Evolutionary conservation across 495 filamentous ascomycete genomes (phyloP).

Genomic region (Penicillium paradoxum): DNA sequence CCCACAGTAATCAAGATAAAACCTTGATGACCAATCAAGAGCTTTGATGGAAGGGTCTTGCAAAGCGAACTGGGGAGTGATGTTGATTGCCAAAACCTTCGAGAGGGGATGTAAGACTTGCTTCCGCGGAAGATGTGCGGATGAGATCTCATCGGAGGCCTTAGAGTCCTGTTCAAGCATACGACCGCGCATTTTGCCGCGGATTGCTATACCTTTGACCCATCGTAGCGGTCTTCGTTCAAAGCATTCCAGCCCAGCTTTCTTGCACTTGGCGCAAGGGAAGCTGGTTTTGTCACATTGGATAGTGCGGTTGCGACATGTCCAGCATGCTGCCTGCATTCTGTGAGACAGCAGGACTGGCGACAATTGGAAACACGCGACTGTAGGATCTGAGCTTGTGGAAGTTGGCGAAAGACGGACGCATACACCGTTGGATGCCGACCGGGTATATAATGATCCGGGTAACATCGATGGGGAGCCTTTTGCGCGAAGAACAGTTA

Average conservation of each 20-base stretch:
- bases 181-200: conserved; percentile 31
- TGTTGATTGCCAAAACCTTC: neutral
- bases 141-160: too few relatives aligned
- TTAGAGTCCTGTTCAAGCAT: neutral
- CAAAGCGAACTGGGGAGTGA: neutral
- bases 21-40: conserved; percentile 1
- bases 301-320: conserved; percentile 48
- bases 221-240: conserved; percentile 45
- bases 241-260: conserved; percentile 43
- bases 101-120: neutral
- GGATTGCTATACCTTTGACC: conserved; percentile 35
- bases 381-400: too few relatives aligned
- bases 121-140: neutral
- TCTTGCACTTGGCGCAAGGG: conserved; percentile 30
- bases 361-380: too few relatives aligned
- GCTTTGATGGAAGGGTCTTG: neutral
- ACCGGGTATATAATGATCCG: too few relatives aligned
- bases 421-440: too few relatives aligned
- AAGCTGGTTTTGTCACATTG: conserved; percentile 42
- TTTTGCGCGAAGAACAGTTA: too few relatives aligned
- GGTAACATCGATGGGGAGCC: too few relatives aligned
- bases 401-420: too few relatives aligned
- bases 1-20: conserved; percentile 9
- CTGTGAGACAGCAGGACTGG: neutral
- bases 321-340: conserved; percentile 33